Evolutionary conservation across 1,139 yeast genomes (phyloP).

Genomic region (Debaryomyces sp.): DNA sequence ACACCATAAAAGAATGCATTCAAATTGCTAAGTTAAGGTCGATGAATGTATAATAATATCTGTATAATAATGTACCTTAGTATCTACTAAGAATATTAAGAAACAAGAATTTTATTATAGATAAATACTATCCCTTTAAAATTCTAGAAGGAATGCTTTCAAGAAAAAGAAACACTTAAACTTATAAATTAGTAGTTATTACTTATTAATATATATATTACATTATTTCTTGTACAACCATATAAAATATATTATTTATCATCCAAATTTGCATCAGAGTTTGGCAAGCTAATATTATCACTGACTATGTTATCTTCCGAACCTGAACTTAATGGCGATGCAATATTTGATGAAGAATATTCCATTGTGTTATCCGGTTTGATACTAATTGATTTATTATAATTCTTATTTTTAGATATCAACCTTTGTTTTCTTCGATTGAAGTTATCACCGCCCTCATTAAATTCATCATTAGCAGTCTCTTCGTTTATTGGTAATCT

Average conservation of each 20-base stretch:
- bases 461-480: constrained; percentile 12
- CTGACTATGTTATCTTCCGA: constrained; percentile 12
- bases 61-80: neutral
- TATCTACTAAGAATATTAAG: no score
- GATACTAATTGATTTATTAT: constrained; percentile 28
- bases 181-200: neutral
- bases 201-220: neutral
- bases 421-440: constrained; percentile 38
- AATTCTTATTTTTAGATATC: constrained; percentile 31
- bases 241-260: constrained; percentile 2
- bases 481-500: constrained; percentile 21
- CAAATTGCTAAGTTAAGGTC: constrained; percentile 41
- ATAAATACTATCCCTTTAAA: neutral
- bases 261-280: constrained; percentile 2
- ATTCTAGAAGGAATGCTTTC: neutral
- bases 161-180: neutral
- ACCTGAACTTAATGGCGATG: constrained; percentile 11
- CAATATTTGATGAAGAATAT: constrained; percentile 8
- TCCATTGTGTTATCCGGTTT: constrained; percentile 6
- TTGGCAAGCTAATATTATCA: constrained; percentile 8
- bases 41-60: constrained; percentile 8
- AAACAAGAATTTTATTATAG: neutral
- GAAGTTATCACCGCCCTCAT: constrained; percentile 20
- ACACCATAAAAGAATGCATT: constrained; percentile 48
- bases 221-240: neutral